Evolutionary conservation across 495 filamentous ascomycete genomes (phyloP).

Genomic region (Hypoxylon subgilvum): DNA sequence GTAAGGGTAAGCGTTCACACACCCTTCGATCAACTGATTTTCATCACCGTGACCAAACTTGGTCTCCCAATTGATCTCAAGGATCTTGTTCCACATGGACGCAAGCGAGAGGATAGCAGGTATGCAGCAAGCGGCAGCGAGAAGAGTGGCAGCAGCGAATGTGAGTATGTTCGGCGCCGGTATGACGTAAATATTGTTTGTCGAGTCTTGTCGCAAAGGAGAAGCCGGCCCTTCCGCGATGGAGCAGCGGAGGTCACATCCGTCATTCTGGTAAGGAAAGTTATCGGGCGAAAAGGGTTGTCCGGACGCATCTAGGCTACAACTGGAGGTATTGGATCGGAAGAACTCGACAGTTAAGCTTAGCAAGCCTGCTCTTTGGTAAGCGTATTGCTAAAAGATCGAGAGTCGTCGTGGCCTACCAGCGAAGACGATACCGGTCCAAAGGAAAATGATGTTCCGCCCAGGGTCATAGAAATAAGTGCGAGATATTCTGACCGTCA

Average conservation of each 20-base stretch:
- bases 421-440: constrained; percentile 62
- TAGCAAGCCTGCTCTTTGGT: constrained; percentile 51
- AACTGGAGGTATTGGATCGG: constrained; percentile 48
- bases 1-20: too few species aligned
- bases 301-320: constrained; percentile 49
- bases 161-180: constrained; percentile 56
- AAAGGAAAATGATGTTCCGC: constrained; percentile 66
- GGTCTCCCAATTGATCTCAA: constrained; percentile 61
- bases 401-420: constrained; percentile 43
- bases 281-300: constrained; percentile 40
- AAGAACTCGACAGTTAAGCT: constrained; percentile 66
- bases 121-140: constrained; percentile 65
- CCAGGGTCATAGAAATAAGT: constrained; percentile 67
- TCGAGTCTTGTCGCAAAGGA: constrained; percentile 54
- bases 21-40: constrained; percentile 52
- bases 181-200: constrained; percentile 63
- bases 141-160: constrained; percentile 60
- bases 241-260: constrained; percentile 53
- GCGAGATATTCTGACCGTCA: constrained; percentile 59
- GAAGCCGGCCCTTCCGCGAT: constrained; percentile 50
- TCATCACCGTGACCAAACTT: constrained; percentile 43
- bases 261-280: constrained; percentile 39
- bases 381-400: constrained; percentile 8
- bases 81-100: constrained; percentile 66
- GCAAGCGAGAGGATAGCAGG: constrained; percentile 62